phyloP scores from a whole-genome alignment of 2,329 filamentous ascomycete genomes.

The Pseudogymnoascus sp. region DNA sequence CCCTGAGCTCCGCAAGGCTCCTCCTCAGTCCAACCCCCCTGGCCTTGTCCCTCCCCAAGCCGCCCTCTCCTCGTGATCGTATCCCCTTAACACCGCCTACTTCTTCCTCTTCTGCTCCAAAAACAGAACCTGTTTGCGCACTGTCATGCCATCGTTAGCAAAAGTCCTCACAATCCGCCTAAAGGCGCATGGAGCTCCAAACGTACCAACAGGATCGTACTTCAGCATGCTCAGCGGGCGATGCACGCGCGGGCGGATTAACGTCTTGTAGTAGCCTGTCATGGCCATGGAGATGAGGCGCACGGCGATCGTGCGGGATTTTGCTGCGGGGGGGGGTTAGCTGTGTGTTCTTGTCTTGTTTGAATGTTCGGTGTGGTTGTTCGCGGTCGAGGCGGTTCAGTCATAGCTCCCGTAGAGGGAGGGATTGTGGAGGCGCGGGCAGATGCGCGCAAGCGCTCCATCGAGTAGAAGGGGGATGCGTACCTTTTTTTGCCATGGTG shows the following conservation, averaged over 20 bases:
- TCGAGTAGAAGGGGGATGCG: background rate
- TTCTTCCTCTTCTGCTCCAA: constrained; percentile 76
- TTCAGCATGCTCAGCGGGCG: constrained; percentile 94
- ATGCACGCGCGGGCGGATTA: constrained; percentile 73
- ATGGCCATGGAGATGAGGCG: constrained; percentile 97
- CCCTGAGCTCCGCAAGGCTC: background rate
- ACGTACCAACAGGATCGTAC: constrained; percentile 89
- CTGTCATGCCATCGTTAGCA: constrained; percentile 38
- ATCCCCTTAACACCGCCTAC: constrained; percentile 38
- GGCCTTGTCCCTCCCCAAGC: background rate
- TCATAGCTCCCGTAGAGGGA: background rate
- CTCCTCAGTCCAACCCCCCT: background rate
- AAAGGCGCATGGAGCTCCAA: too few species aligned
- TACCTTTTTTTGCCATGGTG: constrained; percentile 42
- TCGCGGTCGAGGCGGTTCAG: background rate
- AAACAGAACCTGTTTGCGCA: constrained; percentile 89
- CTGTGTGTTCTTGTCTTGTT: background rate
- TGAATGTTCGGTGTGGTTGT: background rate
- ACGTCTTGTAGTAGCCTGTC: constrained; percentile 95
- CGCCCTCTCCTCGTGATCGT: background rate
- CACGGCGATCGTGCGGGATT: constrained; percentile 87
- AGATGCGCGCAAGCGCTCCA: background rate
- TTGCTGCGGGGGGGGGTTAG: constrained; percentile 35
- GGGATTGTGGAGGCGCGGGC: too few species aligned
- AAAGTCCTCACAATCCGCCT: background rate